Evolutionary conservation across 2,329 filamentous ascomycete genomes (phyloP), one percentile per base, ranked within the genome.

Genomic region (Talaromyces rugulosus): DNA sequence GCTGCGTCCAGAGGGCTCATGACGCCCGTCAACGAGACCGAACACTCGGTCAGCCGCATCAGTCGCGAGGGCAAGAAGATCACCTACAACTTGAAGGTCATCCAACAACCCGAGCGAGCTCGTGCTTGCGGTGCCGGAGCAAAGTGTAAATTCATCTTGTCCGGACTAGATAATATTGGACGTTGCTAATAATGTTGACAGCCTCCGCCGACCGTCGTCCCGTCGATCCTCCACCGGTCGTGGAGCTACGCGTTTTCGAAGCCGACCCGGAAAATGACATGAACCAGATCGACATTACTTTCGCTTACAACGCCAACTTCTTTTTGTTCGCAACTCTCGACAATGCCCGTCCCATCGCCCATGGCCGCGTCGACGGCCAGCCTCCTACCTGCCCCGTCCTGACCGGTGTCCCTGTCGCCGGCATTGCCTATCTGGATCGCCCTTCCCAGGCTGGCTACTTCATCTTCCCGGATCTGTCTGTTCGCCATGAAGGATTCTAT

Each of bases 301-400:
- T 96, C 71, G 85, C 87, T 63, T 96, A 97, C 81, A 94, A 96
- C 72, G 93, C 93, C 72, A 96, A 96, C 78, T 98, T 98, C 84
- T 98, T 99, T 79, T 87, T 98, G 47, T 98, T 92, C 71, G 91
- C 93, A 58, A 97, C 92, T 5, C 83, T 99, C 63, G 92, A 97
- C 72, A 88, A 91, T 69, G 90, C 92, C 31, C 90, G 93, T 42
- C 86, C 87, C 33, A 89, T 97, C 63, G 92, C 92, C 18, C 89
- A 92, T 63, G 90, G 90, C 57, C 89, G 92, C 67, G 86, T 91
- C 53, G 86, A 87, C 68, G 83, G 83, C 12, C 83, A 83, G 33
- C 81, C 87, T n/a, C 85, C 89, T 11, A 85, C 87, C 56, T 88
- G 87, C 62, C 88, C 95, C 0, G 93, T 98, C 28, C 81, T 99